Evolutionary conservation across 768 basidiomycete genomes (phyloP), one percentile per base, ranked within the genome.

Genomic region (Sarcodon aspratus): DNA sequence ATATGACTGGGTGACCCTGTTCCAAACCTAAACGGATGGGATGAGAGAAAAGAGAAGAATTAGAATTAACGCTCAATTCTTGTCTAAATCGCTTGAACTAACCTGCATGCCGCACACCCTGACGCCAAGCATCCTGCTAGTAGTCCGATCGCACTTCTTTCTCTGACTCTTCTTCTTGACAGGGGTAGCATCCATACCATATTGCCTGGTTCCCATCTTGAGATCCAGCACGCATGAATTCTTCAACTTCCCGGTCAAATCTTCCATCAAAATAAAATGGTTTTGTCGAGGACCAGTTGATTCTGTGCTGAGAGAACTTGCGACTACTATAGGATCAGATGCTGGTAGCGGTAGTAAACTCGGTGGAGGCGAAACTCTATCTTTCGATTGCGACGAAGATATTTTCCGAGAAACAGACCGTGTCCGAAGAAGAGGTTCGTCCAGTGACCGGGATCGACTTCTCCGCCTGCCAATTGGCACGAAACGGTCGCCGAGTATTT

Each of bases 201-300:
- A 97, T 68, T 99, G 96, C 33, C 96, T 74, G 32, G 94, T 97
- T n/a, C 96, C 96, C 96, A 98, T 98, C 72, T 99, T 99, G 57
- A 99, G 71, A 65, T 99, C 96, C 59, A 98, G 78, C 37, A 99
- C 95, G 59, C 96, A 99, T 8, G 96, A 89, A 45, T 76, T 78
- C 65, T 87, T 94, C 59, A 96, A 65, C 33, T 86, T 72, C 21
- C 96, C 96, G 2, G 96, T 99, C 44, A 99, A 70, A 60, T 99
- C 96, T 66, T 99, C 96, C 93, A 99, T 96, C 56, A 98, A 76
- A 57, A 99, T 96, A 61, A 98, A 99, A 62, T 97, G 87, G 60
- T 96, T 93, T 65, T 96, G 94, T 10, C 95, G 80, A 7, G 91
- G 81, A 44, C 85, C 59, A 13, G 53, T 50, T 0, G 55, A 50